Evolutionary conservation across 2,329 filamentous ascomycete genomes (phyloP).

Genomic region (Whalleya microplaca): DNA sequence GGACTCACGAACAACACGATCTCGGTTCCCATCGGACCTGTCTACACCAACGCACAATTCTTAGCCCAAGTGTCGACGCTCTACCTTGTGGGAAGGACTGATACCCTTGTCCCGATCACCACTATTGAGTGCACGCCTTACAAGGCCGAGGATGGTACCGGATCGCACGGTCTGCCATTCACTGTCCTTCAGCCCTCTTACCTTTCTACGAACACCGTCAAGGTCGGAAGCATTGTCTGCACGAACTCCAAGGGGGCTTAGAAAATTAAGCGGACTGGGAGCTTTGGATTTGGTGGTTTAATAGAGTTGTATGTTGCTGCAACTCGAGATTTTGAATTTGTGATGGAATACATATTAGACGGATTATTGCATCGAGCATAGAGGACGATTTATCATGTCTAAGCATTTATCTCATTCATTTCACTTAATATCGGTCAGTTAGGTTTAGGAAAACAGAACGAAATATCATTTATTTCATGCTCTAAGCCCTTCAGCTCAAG

Average conservation of each 20-base stretch:
- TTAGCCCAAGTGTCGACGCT: conserved; percentile 29
- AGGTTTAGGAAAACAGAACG: no score
- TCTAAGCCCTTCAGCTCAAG: no score
- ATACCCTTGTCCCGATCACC: conserved; percentile 2
- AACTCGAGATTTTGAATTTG: no score
- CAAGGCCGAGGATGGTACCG: conserved; percentile 19
- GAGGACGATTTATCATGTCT: no score
- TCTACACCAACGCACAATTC: conserved; percentile 11
- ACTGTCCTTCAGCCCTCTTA: conserved; percentile 17
- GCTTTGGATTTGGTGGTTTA: no score
- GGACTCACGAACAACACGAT: conserved; percentile 19
- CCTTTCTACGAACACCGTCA: conserved; percentile 28
- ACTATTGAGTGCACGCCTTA: conserved; percentile 27
- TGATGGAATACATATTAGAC: no score
- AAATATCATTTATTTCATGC: no score
- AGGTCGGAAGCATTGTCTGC: not conserved
- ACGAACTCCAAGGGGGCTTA: not conserved
- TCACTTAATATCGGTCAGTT: no score
- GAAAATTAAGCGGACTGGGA: no score
- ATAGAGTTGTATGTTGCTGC: no score
- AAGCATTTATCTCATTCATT: no score
- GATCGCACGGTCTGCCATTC: conserved; percentile 22
- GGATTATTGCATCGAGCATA: no score
- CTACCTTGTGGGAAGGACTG: conserved; percentile 22
- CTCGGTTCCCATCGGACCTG: conserved; percentile 14